Conservation (phyloP, 768 basidiomycete species). For the Suillus paluster region DNA sequence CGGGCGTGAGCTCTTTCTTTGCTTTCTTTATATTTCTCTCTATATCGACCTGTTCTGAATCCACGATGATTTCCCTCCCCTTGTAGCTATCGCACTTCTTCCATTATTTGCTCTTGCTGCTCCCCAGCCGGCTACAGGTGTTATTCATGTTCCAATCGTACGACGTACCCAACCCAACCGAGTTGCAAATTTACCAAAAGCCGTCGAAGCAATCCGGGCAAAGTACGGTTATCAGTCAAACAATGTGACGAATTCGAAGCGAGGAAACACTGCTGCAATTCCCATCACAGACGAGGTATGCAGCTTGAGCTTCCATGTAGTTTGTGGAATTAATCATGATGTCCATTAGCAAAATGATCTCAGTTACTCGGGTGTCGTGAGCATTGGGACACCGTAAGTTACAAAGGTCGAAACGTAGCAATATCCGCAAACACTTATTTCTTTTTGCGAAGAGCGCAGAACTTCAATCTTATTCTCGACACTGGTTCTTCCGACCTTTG, state of each 20-base stretch:
- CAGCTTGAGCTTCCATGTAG: background rate
- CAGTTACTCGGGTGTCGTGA: constrained; percentile 59
- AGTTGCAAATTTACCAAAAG: constrained; percentile 38
- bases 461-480: constrained; percentile 83
- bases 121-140: constrained; percentile 19
- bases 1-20: no score
- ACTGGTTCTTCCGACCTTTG: constrained; percentile 93
- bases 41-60: background rate
- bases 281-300: constrained; percentile 57
- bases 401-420: background rate
- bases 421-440: constrained; percentile 12
- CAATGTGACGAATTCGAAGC: constrained; percentile 20
- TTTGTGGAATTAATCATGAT: background rate
- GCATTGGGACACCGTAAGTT: constrained; percentile 68
- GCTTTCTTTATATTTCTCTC: background rate
- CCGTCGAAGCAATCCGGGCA: constrained; percentile 47
- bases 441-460: constrained; percentile 53
- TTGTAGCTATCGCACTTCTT: constrained; percentile 33
- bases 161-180: constrained; percentile 39
- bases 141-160: constrained; percentile 50
- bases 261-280: constrained; percentile 42
- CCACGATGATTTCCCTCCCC: constrained; percentile 21
- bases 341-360: constrained; percentile 52
- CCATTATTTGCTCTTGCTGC: constrained; percentile 36
- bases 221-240: constrained; percentile 48